These are phyloP conservation scores for Neopestalotiopsis sp. DNA, from an alignment of 2,329 filamentous ascomycete species.

Conservation along the genomic window DNA sequence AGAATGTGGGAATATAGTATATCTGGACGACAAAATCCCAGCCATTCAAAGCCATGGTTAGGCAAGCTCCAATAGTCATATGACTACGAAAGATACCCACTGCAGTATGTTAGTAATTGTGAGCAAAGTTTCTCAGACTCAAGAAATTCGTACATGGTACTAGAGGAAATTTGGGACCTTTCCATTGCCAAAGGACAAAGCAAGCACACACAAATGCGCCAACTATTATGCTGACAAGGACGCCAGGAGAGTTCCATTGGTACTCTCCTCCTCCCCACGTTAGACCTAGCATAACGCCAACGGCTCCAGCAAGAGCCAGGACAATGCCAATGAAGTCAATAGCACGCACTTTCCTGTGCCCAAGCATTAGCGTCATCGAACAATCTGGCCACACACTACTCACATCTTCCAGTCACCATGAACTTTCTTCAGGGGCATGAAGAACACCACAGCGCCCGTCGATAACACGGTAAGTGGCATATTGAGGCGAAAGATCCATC, in stretches of 20 bases:
- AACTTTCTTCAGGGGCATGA: conserved; percentile 62
- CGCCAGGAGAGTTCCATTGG: conserved; percentile 58
- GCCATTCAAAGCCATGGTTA: too few species aligned
- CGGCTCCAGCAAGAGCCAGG: too few species aligned
- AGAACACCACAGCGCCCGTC: conserved; percentile 52
- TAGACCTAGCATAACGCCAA: too few species aligned
- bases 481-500: conserved; percentile 61
- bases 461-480: conserved; percentile 55
- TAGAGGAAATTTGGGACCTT: conserved; percentile 52
- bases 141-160: conserved; percentile 45
- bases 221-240: conserved; percentile 58
- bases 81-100: too few species aligned
- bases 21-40: too few species aligned
- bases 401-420: conserved; percentile 54
- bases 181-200: conserved; percentile 60
- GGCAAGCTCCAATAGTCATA: too few species aligned
- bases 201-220: conserved; percentile 51
- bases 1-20: too few species aligned
- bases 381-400: conserved; percentile 48
- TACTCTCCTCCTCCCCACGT: conserved; percentile 35
- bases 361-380: too few species aligned
- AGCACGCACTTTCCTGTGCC: too few species aligned
- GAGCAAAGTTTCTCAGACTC: too few species aligned
- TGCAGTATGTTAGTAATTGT: too few species aligned
- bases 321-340: too few species aligned